Percentiles rank a stretch among this genome's conserved stretches.
Evolutionary conservation across 2,329 filamentous ascomycete genomes (phyloP).

Genomic region (Trichoderma breve): DNA sequence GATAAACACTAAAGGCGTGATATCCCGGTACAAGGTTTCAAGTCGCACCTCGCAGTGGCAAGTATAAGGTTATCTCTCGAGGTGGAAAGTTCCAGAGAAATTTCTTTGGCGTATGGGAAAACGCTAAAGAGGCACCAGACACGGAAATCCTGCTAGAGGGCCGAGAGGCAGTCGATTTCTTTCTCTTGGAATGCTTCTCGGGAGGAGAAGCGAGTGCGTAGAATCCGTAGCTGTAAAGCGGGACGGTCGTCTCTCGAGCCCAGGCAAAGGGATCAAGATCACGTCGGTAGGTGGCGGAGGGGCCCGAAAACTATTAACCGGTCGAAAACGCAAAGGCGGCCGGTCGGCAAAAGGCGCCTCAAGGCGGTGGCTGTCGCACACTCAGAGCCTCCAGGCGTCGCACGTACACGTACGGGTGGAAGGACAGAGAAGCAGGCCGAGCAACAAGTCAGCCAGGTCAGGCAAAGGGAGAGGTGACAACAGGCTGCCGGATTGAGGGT

Average conservation of each 20-base stretch:
- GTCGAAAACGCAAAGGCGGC: slow-evolving; percentile 15
- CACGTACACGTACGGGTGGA: not conserved
- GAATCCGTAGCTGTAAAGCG: slow-evolving; percentile 16
- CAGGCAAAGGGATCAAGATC: slow-evolving; percentile 20
- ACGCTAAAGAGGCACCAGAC: not conserved
- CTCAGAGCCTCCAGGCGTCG: slow-evolving; percentile 10
- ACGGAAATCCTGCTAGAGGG: not conserved
- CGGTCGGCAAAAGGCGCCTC: slow-evolving; percentile 16
- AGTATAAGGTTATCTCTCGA: not conserved
- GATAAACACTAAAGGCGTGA: slow-evolving; percentile 20
- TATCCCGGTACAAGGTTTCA: slow-evolving; percentile 19
- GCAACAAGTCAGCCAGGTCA: slow-evolving; percentile 2
- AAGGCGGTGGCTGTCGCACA: slow-evolving; percentile 14
- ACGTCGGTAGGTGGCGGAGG: slow-evolving; percentile 21
- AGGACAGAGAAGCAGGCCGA: slow-evolving; percentile 16
- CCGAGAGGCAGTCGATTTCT: not conserved
- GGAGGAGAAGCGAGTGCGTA: not conserved
- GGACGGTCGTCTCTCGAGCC: slow-evolving; percentile 22
- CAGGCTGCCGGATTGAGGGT: slow-evolving; percentile 10
- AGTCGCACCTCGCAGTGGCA: slow-evolving; percentile 25
- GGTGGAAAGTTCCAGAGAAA: not conserved
- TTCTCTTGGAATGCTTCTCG: not conserved
- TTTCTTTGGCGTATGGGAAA: not conserved
- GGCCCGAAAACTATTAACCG: slow-evolving; percentile 5
- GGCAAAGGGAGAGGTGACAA: slow-evolving; percentile 14